phyloP scores from a whole-genome alignment of 805 yeast species.

The Trichomonascus vanleenenianus region DNA sequence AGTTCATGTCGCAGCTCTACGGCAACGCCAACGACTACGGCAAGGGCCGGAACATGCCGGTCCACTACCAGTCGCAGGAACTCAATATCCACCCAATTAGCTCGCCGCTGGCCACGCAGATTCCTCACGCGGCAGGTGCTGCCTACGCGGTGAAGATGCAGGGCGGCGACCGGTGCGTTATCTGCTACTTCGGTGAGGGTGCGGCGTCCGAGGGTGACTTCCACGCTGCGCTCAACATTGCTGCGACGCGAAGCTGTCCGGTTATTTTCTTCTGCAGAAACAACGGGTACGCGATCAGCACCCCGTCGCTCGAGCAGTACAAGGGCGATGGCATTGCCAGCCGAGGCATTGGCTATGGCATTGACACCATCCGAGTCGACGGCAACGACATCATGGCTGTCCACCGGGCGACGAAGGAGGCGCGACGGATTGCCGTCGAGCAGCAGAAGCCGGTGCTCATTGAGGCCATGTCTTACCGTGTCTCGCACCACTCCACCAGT shows the following conservation, averaged over 20 bases:
- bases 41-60: slow-evolving; percentile 29
- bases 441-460: slow-evolving; percentile 25
- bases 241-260: slow-evolving; percentile 30
- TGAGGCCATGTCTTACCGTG: slow-evolving; percentile 31
- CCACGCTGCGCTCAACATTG: slow-evolving; percentile 31
- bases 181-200: slow-evolving; percentile 31
- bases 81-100: slow-evolving; percentile 29
- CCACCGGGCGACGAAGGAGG: slow-evolving; percentile 21
- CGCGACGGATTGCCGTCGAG: slow-evolving; percentile 21
- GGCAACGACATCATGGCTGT: slow-evolving; percentile 29
- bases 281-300: slow-evolving; percentile 31
- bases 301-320: slow-evolving; percentile 29
- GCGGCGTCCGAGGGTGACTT: slow-evolving; percentile 32
- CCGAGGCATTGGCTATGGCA: slow-evolving; percentile 30
- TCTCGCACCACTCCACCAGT: slow-evolving; percentile 30
- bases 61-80: slow-evolving; percentile 24
- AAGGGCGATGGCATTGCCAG: slow-evolving; percentile 30
- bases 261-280: slow-evolving; percentile 28
- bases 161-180: slow-evolving; percentile 21
- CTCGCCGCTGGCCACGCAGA: slow-evolving; percentile 29
- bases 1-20: slow-evolving; percentile 27
- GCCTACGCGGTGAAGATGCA: slow-evolving; percentile 29
- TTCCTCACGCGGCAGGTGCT: slow-evolving; percentile 32
- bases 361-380: slow-evolving; percentile 29
- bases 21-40: slow-evolving; percentile 26